A percentile compares a stretch with the other conserved stretches of the same genome.
Evolutionary conservation across 768 basidiomycete species (phyloP).

Genomic region (Agrocybe praecox): DNA sequence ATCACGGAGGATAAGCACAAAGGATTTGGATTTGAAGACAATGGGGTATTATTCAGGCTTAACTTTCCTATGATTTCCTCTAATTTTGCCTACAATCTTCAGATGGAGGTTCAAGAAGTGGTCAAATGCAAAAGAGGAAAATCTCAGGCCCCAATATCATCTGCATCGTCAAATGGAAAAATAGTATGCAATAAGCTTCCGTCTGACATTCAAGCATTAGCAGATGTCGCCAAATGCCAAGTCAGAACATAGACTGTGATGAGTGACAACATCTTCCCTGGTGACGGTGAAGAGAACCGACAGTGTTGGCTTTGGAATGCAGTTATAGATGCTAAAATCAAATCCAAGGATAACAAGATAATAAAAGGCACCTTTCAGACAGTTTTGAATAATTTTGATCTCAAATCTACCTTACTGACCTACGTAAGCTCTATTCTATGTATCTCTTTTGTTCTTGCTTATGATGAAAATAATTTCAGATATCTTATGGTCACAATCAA

Average conservation of each 20-base stretch:
- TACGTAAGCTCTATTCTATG: neutral
- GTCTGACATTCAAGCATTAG: neutral
- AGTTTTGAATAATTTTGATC: neutral
- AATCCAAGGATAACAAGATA: neutral
- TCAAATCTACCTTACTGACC: neutral
- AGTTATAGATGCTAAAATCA: neutral
- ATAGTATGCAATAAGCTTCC: neutral
- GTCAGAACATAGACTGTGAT: neutral
- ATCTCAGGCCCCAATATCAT: neutral
- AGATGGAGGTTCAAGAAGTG: neutral
- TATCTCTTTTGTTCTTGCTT: neutral
- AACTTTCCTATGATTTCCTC: neutral
- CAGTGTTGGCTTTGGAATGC: neutral
- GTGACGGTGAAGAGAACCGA: neutral
- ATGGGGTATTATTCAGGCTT: neutral
- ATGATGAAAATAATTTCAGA: neutral
- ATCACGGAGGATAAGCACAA: neutral
- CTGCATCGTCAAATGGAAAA: neutral
- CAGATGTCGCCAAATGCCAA: neutral
- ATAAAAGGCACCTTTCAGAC: neutral
- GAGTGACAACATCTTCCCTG: neutral
- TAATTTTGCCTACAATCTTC: neutral
- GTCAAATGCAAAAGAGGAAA: neutral
- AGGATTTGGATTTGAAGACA: neutral
- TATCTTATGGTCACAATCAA: neutral